Evolutionary conservation across 2,329 filamentous ascomycete species (phyloP).

Genomic region (Pseudonectria foliicola): DNA sequence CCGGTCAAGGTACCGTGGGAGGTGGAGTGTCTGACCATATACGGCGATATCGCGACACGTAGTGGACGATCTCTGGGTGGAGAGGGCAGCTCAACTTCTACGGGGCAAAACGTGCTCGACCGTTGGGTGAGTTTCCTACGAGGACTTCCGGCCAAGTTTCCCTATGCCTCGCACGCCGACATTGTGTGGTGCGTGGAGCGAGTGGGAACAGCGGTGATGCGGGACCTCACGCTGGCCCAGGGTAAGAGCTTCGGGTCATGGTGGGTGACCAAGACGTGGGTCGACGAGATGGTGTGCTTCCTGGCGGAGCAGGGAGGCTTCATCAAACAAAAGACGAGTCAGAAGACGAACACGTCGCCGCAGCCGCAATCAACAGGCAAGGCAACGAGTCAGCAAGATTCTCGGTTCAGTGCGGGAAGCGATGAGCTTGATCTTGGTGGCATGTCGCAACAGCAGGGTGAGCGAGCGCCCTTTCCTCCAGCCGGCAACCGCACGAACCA

Average conservation of each 20-base stretch:
- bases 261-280: constrained; percentile 94
- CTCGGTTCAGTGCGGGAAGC: constrained; percentile 38
- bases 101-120: constrained; percentile 63
- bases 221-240: constrained; percentile 72
- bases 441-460: constrained; percentile 40
- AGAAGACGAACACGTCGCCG: constrained; percentile 20
- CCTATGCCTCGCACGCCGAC: constrained; percentile 63
- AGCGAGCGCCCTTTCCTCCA: constrained; percentile 44
- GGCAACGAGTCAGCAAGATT: constrained; percentile 27
- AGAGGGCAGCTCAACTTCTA: constrained; percentile 21
- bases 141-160: constrained; percentile 62
- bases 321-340: constrained; percentile 51
- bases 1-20: constrained; percentile 61
- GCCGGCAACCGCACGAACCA: constrained; percentile 34
- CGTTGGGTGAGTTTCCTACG: constrained; percentile 69
- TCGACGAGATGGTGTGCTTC: constrained; percentile 91
- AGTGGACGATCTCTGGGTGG: constrained; percentile 33
- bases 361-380: constrained; percentile 30
- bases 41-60: constrained; percentile 48
- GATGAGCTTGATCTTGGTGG: constrained; percentile 40
- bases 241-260: constrained; percentile 80
- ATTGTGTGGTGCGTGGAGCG: constrained; percentile 71
- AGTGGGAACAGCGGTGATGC: constrained; percentile 68
- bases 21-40: constrained; percentile 53
- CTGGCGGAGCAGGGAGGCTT: constrained; percentile 87